Percentiles rank a stretch among this genome's conserved stretches.
phyloP scores from a whole-genome alignment of 176 grass and related monocot species.

The Triticum turgidum region DNA sequence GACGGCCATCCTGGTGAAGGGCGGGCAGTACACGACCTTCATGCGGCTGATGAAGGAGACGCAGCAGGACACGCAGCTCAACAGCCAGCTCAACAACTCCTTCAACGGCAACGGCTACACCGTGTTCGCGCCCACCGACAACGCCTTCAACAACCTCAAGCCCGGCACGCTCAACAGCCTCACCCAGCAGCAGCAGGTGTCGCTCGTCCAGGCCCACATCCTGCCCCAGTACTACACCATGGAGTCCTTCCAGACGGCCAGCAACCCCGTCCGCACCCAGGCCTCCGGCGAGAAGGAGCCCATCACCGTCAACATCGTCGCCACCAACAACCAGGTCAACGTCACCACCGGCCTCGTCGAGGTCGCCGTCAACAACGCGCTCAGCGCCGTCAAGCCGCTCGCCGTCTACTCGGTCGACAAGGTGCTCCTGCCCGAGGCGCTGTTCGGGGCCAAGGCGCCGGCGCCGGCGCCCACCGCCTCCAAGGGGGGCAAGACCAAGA shows the following conservation, averaged over 20 bases:
- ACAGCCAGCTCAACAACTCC: conserved; percentile 86
- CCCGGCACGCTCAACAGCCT: conserved; percentile 78
- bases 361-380: conserved; percentile 50
- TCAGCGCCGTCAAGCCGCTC: conserved; percentile 43
- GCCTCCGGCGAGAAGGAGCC: conserved; percentile 60
- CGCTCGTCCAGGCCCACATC: conserved; percentile 82
- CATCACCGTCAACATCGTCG: conserved; percentile 67
- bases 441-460: conserved; percentile 71
- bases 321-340: conserved; percentile 56
- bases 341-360: conserved; percentile 64
- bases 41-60: conserved; percentile 75
- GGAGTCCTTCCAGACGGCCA: conserved; percentile 65
- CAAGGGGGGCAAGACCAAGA: conserved; percentile 36
- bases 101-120: conserved; percentile 68
- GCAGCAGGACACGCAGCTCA: conserved; percentile 66
- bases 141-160: conserved; percentile 87
- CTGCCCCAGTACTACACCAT: conserved; percentile 64
- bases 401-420: conserved; percentile 74
- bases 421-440: conserved; percentile 59
- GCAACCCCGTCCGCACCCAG: conserved; percentile 92
- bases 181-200: conserved; percentile 71
- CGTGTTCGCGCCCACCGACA: conserved; percentile 88
- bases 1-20: conserved; percentile 66
- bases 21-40: conserved; percentile 70
- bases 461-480: conserved; percentile 51